Conservation (phyloP, 176 grass and related monocot species). For the Rhynchospora pubera region DNA sequence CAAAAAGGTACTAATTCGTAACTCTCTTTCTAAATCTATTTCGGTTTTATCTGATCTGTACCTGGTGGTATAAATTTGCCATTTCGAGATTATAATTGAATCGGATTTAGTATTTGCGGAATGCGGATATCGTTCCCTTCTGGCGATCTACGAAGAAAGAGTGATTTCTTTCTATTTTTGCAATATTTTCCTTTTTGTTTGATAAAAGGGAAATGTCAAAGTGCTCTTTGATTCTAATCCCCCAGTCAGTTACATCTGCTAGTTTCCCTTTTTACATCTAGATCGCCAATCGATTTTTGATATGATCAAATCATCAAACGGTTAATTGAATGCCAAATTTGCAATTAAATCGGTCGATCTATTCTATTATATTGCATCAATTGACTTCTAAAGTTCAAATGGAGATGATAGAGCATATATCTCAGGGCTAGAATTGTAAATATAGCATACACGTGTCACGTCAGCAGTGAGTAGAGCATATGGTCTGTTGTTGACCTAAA, state of each 20-base stretch:
- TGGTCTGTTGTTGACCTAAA: background rate
- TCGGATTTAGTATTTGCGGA: background rate
- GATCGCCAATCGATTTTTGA: background rate
- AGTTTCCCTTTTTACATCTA: background rate
- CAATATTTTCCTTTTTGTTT: background rate
- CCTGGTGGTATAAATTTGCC: background rate
- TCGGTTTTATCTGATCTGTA: background rate
- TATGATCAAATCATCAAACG: background rate
- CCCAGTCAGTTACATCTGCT: background rate
- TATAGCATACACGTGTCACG: background rate
- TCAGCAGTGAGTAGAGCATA: background rate
- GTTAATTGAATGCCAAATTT: background rate
- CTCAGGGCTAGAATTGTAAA: background rate
- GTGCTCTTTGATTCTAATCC: background rate
- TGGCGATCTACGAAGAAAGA: background rate
- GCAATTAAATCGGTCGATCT: background rate
- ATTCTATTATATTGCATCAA: no score
- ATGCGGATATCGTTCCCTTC: background rate
- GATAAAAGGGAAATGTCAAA: background rate
- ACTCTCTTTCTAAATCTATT: background rate
- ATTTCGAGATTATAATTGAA: background rate
- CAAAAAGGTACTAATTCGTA: slow-evolving; percentile 17
- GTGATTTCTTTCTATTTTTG: background rate
- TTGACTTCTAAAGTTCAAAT: no score
- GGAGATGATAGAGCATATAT: no score